Conservation (phyloP, 192 early-diverging fungal genomes). For the Radiomyces spectabilis region DNA sequence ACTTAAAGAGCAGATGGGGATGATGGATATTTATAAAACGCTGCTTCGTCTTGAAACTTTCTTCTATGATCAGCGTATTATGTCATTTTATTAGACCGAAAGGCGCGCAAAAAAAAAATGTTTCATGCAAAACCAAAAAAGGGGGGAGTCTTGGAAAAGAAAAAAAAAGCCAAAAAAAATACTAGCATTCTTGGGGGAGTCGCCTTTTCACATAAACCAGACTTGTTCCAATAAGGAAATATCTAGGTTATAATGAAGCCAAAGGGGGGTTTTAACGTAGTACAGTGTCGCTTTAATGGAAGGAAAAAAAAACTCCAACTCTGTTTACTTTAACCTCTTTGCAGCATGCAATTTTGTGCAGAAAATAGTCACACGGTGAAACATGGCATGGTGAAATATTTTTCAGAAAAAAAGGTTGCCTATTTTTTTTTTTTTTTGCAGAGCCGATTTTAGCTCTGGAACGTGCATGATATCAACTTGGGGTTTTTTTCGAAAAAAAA, state of each 20-base stretch:
- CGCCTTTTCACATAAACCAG: neutral
- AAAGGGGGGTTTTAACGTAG: neutral
- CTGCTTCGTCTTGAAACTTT: neutral
- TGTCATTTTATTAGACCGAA: conserved; percentile 2
- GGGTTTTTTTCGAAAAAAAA: too few species aligned
- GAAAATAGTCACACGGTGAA: too few species aligned
- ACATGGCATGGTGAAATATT: too few species aligned
- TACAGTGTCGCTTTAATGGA: neutral
- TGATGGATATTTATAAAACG: neutral
- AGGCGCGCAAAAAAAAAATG: conserved; percentile 9
- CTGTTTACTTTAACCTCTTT: neutral
- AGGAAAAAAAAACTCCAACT: conserved; percentile 1
- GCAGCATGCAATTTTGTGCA: too few species aligned
- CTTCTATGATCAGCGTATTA: conserved; percentile 5
- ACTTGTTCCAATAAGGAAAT: conserved; percentile 6
- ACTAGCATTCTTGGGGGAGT: conserved; percentile 14
- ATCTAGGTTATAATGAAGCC: conserved; percentile 8
- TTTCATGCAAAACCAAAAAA: conserved; percentile 33
- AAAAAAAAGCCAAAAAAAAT: conserved; percentile 1
- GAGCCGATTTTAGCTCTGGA: too few species aligned
- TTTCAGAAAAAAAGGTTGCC: too few species aligned
- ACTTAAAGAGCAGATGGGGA: neutral
- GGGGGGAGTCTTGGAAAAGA: neutral
- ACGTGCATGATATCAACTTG: too few species aligned
- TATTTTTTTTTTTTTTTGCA: too few species aligned